Conservation (phyloP, 768 basidiomycete genomes). For the Mycena capillaripes region DNA sequence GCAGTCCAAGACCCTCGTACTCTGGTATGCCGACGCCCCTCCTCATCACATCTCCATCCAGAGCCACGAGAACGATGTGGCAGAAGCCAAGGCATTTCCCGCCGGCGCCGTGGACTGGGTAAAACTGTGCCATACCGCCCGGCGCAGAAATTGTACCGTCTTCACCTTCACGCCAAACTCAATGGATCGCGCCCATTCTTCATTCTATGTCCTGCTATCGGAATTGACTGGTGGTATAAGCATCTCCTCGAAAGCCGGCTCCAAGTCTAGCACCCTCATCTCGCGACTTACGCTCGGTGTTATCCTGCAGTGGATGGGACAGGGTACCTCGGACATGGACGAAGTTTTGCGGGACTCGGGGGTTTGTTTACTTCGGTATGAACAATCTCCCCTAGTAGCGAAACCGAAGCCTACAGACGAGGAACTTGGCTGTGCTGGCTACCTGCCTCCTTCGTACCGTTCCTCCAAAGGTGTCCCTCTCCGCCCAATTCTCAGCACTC, state of each 20-base stretch:
- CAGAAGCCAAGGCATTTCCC: slow-evolving; percentile 41
- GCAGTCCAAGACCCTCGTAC: slow-evolving; percentile 38
- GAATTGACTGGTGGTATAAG: slow-evolving; percentile 41
- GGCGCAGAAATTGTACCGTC: slow-evolving; percentile 38
- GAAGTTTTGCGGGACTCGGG: slow-evolving; percentile 18
- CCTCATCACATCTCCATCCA: slow-evolving; percentile 40
- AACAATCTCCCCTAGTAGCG: slow-evolving; percentile 30
- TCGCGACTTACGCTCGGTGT: slow-evolving; percentile 43
- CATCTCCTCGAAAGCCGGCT: slow-evolving; percentile 30
- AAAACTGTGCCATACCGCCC: slow-evolving; percentile 40
- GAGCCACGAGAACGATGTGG: slow-evolving; percentile 34
- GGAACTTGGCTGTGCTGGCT: slow-evolving; percentile 33
- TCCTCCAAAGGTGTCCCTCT: neutral
- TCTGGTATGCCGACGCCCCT: slow-evolving; percentile 46
- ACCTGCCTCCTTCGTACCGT: slow-evolving; percentile 35
- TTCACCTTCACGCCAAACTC: slow-evolving; percentile 38
- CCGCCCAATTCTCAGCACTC: neutral
- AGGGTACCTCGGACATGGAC: slow-evolving; percentile 26
- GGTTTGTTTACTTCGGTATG: slow-evolving; percentile 31
- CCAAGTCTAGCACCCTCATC: slow-evolving; percentile 31
- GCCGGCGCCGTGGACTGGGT: slow-evolving; percentile 44
- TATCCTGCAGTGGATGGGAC: slow-evolving; percentile 45
- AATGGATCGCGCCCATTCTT: slow-evolving; percentile 14
- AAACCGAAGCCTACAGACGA: slow-evolving; percentile 36
- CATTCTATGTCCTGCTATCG: slow-evolving; percentile 42